Conservation (phyloP, 345 rosid species). For the Passiflora organensis region DNA sequence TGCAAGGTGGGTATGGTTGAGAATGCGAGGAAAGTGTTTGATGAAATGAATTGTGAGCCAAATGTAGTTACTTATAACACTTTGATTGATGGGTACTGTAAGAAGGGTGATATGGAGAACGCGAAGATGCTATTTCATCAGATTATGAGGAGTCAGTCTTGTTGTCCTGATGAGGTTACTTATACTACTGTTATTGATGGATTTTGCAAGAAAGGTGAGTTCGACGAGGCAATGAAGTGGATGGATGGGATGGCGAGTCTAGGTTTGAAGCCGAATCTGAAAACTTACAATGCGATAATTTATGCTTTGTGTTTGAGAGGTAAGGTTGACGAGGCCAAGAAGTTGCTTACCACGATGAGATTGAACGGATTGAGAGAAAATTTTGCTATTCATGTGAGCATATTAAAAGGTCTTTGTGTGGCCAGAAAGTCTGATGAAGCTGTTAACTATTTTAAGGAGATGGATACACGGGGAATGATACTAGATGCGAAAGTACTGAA, state of each 20-base stretch:
- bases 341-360: constrained; percentile 34
- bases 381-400: constrained; percentile 26
- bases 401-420: constrained; percentile 31
- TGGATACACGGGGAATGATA: constrained; percentile 15
- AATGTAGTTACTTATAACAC: constrained; percentile 30
- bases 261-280: constrained; percentile 28
- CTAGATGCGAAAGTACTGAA: constrained; percentile 27
- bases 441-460: constrained; percentile 25
- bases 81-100: constrained; percentile 39
- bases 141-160: constrained; percentile 14
- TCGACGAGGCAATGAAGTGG: constrained; percentile 30
- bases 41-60: constrained; percentile 37
- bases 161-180: constrained; percentile 31
- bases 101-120: constrained; percentile 31
- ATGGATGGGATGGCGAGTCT: constrained; percentile 25
- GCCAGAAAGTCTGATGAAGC: constrained; percentile 25
- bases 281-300: constrained; percentile 38
- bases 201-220: constrained; percentile 34
- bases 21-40: constrained; percentile 35
- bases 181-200: constrained; percentile 39
- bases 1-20: constrained; percentile 32
- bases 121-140: constrained; percentile 15
- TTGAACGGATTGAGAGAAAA: constrained; percentile 34
- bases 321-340: constrained; percentile 30
- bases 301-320: constrained; percentile 38